Evolutionary conservation across 23 red algal genomes (phyloP), one percentile per base, ranked within the genome.

Genomic region (Gracilaria caudata): DNA sequence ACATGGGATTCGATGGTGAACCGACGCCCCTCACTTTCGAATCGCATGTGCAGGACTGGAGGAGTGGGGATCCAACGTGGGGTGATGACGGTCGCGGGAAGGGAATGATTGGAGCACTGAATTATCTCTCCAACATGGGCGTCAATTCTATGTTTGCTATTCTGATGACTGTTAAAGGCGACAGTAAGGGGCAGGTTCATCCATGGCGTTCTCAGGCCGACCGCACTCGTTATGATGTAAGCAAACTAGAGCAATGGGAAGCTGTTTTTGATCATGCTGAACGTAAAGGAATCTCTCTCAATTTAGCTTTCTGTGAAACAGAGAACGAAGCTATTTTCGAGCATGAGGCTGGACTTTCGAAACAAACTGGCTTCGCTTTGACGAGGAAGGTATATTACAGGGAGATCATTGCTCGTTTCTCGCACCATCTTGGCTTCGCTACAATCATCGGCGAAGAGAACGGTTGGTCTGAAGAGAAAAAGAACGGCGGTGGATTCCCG

Each of bases 321-420:
- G 77, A 92, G 56, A 82, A 81, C 53, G 88, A 82, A 49, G 70
- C 36, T 28, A 34, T 82, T 28, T 90, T 90, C 63, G 87, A 90
- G 44, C 79, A 83, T 65, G 88, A 92, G 30, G 78, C 44, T 9
- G 55, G 46, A 35, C 20, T 80, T 57, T 37, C 59, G 34, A 80
- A 41, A 59, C 19, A 51, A 55, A 72, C 38, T 9, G 88, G 88
- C 1, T 82, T 92, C n/a, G 88, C 77, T 0, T 40, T 36, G 4
- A 43, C 51, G 21, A 57, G 88, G 16, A 82, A 82, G 40, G 64
- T 92, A 0, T 92, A 83, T 46, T 83, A 92, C 64, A 64, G 88
- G 4, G 88, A 92, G 88, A 74, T 92, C 38, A 59, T 92, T 38
- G 78, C 88, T 30, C 78, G 88, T 26, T 92, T 92, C 70, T 78